Base-by-base conservation (phyloP, 2,329 filamentous ascomycete species). In the Colletotrichum liaoningense region DNA sequence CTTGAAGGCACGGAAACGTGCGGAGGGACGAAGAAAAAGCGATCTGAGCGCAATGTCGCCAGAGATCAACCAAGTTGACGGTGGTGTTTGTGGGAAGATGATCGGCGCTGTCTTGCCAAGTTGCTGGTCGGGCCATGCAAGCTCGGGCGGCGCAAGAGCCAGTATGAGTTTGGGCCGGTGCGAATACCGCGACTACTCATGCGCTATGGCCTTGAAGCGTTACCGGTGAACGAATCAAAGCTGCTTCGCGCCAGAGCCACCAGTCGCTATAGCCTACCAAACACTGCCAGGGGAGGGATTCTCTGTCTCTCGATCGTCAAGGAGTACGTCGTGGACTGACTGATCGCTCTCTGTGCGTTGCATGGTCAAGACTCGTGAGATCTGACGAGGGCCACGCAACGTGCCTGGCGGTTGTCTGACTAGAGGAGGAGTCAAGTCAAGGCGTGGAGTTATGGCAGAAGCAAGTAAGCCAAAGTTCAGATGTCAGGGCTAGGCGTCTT, bases 31-130 rank as follows among this genome's bases (percentile, higher is more conserved):
- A 64, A 69, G 30, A 49, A 30, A 55, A 74, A 74, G 68, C 42
- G 68, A 63, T 33, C 68, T 72, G 72, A 72, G 68, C 68, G 63
- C 63, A 72, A 19, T 42, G 33, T 56, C 38, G 42, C 16, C 16
- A 58, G 54, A 63, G 58, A 74, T 68, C 58, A 58, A 68, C 63
- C 58, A 16, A 49, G 28, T 65, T 60, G 55, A 58, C 56, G 26
- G 22, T 55, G 28, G 35, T 55, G 33, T 35, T 49, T 70, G 28
- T 56, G 26, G 58, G 35, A 38, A 54, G 16, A 56, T 28, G 63
- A 66, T 69, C 64, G n/a, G 60, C 59, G 57, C 52, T 38, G 42
- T 58, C 55, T 67, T 38, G 22, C 16, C 38, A 42, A 42, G 38
- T 42, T 42, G 38, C 54, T 35, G 26, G 49, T 26, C 56, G 38